phyloP scores from a whole-genome alignment of 345 rosid species.

The Salix dunnii region DNA sequence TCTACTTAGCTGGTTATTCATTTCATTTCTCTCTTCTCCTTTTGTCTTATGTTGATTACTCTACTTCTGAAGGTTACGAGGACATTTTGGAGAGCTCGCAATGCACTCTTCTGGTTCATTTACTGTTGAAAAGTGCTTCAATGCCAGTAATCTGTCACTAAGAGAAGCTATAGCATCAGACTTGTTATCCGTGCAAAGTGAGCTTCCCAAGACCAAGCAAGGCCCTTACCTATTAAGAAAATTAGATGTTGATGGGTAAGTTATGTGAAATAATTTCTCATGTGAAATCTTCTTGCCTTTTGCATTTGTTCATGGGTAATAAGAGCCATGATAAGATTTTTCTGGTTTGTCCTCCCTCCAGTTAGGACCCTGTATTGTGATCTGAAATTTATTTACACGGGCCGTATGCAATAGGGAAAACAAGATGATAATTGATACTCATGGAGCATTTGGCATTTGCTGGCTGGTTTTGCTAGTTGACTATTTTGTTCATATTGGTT shows the following conservation, averaged over 20 bases:
- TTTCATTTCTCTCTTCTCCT: neutral
- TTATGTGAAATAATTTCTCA: neutral
- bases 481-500: neutral
- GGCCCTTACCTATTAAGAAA: constrained; percentile 77
- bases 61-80: constrained; percentile 51
- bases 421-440: neutral
- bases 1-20: neutral
- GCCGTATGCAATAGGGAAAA: too few relatives aligned
- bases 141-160: constrained; percentile 59
- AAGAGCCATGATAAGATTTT: neutral
- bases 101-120: constrained; percentile 72
- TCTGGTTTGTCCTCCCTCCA: neutral
- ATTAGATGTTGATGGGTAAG: constrained; percentile 78
- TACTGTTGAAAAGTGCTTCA: constrained; percentile 78
- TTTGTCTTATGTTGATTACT: constrained; percentile 2
- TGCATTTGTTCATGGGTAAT: neutral
- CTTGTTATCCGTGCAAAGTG: constrained; percentile 52
- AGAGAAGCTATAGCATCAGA: constrained; percentile 75
- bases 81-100: constrained; percentile 80
- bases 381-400: neutral
- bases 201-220: constrained; percentile 70
- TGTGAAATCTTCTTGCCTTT: neutral
- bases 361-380: too few relatives aligned
- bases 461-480: neutral
- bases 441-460: neutral